Base-by-base conservation (phyloP, 208 protist species). In the Wallacemonas sp. region DNA sequence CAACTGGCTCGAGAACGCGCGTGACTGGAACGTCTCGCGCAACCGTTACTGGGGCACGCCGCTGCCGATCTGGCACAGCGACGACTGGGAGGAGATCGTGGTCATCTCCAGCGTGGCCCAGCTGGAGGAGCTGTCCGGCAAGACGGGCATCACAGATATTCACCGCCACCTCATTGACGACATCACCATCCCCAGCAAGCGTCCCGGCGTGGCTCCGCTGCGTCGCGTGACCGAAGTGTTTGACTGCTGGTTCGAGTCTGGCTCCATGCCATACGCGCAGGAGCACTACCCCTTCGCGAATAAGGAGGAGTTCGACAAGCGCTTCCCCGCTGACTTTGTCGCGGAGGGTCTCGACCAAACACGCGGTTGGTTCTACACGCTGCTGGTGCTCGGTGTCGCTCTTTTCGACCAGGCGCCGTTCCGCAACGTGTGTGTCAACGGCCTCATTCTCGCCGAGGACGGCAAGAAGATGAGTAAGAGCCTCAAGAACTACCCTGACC, bases 171-270 rank as follows among this genome's bases (percentile, higher is more conserved):
- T 76, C 60, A 91, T 99, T 21, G 99, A 99, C 76, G 45, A 99
- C 37, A 91, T 99, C 64, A 98, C 92, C 24, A 99, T 99, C 76
- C 98, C 98, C 22, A 98, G 95, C 33, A 87, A 94, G 70, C 78
- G 89, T 17, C 94, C 91, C 45, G 94, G 90, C 30, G 83, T 89
- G 70, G 74, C 80, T 9, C 87, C 83, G 13, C 81, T 99, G 32
- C 74, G 79, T 32, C 94, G 98, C 63, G 91, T 99, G 17, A 69
- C 76, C 19, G 97, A 99, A 69, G 99, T 99, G 13, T 99, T 99
- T 77, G 99, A 99, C 88, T 99, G 99, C 94, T 99, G 99, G 99
- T 99, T 99, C 80, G 99, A 99, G 88, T 91, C 81, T 30, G 93
- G 92, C 44, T 98, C 95, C 8, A 99, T 99, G 99, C 99, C 99